Evolutionary conservation across 306 rosid genomes (phyloP), one percentile per base, ranked within the genome.

Genomic region (Parietaria judaica): DNA sequence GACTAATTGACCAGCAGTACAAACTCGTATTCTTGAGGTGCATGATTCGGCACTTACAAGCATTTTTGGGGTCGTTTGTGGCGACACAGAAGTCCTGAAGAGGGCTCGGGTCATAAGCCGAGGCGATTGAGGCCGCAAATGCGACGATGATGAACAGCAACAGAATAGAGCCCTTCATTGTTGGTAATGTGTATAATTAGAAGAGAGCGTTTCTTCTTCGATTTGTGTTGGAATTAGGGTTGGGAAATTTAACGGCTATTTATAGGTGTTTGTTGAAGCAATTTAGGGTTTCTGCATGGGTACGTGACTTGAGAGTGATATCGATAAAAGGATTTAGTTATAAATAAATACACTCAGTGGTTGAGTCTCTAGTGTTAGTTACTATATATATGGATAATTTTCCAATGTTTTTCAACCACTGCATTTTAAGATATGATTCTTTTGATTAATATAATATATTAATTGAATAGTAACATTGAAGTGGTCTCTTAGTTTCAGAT

Each of bases 191-290:
- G 9, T 49, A 49, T 49, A 49, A 7, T 3, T 41, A 8, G 7
- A 41, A 41, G 45, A 41, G 45, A 5, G 45, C 9, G 45, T 3
- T 3, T 41, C 45, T 23, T 46, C 50, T 46, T 13, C 13, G 13
- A 4, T 49, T 49, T 11, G 15, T 44, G n/a, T 37, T 34, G 3
- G 1, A 6, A 14, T 6, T 4, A 9, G 9, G 52, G 34, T 50
- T 36, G 52, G 34, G 66, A 59, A 1, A 58, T 6, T 70, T 71
- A 54, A 66, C 70, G 58, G 9, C 36, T 43, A 60, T 60, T 60
- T 60, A 60, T 60, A 60, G 51, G 7, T 16, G 11, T 36, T 34
- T 7, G 57, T 53, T 17, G 57, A 51, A 51, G 54, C 54, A 50
- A 17, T 50, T 17, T 50, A 50, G 54, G 3, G 55, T 14, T 51